These are phyloP conservation scores for Ogataea populi-albae DNA, from an alignment of 805 yeast genomes.

Conservation along the genomic window DNA sequence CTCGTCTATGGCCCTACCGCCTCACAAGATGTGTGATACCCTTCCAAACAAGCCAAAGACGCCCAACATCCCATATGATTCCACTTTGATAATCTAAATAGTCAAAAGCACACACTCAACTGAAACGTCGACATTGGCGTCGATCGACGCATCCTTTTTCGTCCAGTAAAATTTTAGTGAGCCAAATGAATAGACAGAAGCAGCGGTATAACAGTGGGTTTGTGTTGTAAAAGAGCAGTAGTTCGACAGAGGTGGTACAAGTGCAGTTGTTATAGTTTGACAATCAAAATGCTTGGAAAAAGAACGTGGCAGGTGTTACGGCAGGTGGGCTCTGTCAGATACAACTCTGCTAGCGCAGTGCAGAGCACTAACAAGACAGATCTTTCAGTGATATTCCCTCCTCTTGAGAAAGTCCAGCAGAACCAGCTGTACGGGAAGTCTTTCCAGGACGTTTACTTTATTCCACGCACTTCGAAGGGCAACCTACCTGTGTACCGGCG, in stretches of 20 bases:
- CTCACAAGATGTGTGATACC: too few species aligned
- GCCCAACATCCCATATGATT: constrained; percentile 1
- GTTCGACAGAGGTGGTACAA: too few species aligned
- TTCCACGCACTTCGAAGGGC: constrained; percentile 55
- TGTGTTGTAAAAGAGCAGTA: too few species aligned
- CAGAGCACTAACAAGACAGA: constrained; percentile 13
- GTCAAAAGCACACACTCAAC: constrained; percentile 2
- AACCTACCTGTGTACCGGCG: constrained; percentile 82
- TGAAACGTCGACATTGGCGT: too few species aligned
- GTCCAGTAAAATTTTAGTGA: too few species aligned
- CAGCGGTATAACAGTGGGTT: too few species aligned
- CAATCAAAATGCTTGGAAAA: constrained; percentile 6
- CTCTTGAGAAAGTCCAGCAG: constrained; percentile 21
- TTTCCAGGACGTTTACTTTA: constrained; percentile 38
- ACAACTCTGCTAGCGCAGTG: constrained; percentile 15
- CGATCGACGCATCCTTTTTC: too few species aligned
- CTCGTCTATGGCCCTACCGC: too few species aligned
- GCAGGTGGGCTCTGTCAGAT: constrained; percentile 15
- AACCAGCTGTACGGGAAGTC: constrained; percentile 31
- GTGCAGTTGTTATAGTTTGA: too few species aligned
- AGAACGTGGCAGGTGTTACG: constrained; percentile 1
- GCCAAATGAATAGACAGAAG: too few species aligned
- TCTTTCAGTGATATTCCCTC: constrained; percentile 25
- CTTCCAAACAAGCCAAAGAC: too few species aligned
- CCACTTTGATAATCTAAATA: constrained; percentile 1